Evolutionary conservation across 768 basidiomycete species (phyloP).

Genomic region (Omphalotus guepiniiformis): DNA sequence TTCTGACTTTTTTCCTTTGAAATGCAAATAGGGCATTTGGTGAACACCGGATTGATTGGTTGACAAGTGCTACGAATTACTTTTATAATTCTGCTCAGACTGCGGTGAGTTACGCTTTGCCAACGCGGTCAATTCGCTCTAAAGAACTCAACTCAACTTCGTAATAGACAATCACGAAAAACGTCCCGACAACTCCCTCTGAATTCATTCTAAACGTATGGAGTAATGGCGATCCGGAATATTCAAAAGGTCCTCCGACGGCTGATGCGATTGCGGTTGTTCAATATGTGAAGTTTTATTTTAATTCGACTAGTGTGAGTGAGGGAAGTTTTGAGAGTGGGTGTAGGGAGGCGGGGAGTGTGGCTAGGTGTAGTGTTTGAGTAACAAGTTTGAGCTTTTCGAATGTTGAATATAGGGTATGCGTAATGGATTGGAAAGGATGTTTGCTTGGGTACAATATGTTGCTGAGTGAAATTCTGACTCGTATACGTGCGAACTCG

Average conservation of each 20-base stretch:
- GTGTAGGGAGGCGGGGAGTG: slow-evolving; percentile 11
- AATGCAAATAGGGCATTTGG: slow-evolving; percentile 15
- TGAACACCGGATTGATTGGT: slow-evolving; percentile 16
- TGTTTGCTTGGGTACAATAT: too few species aligned
- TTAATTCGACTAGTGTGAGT: slow-evolving; percentile 14
- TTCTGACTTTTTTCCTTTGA: too few species aligned
- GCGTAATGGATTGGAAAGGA: too few species aligned
- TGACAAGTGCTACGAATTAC: slow-evolving; percentile 8
- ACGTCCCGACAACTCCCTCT: slow-evolving; percentile 13
- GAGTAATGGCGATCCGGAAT: slow-evolving; percentile 12
- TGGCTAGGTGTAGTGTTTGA: slow-evolving; percentile 13
- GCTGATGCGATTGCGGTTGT: slow-evolving; percentile 13
- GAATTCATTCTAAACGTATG: slow-evolving; percentile 14
- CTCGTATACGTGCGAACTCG: too few species aligned
- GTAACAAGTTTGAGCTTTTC: too few species aligned
- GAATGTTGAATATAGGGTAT: too few species aligned
- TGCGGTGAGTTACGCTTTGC: not conserved
- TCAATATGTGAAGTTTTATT: slow-evolving; percentile 14
- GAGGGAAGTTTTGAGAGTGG: slow-evolving; percentile 9
- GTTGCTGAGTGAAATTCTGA: too few species aligned
- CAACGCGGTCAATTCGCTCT: not conserved
- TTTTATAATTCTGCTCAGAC: slow-evolving; percentile 9
- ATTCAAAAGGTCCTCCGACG: slow-evolving; percentile 14
- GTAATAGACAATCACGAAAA: slow-evolving; percentile 9
- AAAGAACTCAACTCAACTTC: not conserved